phyloP scores from a whole-genome alignment of 345 rosid genomes.

The Acer negundo region DNA sequence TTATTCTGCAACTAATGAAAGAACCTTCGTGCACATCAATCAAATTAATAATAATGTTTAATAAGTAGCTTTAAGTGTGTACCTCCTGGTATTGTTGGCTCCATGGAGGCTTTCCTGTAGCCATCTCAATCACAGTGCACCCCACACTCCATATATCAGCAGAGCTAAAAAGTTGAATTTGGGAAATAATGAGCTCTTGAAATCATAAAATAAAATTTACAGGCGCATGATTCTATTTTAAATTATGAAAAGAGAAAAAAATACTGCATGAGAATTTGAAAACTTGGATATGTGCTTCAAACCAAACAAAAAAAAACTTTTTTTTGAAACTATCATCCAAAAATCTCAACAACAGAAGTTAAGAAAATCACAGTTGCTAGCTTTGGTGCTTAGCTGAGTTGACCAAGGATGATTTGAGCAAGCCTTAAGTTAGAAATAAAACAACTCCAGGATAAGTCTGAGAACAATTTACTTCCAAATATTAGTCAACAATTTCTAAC shows the following conservation, averaged over 20 bases:
- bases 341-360: neutral
- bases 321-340: neutral
- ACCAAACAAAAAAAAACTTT: neutral
- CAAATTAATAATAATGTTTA: slow-evolving; percentile 8
- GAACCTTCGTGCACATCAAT: slow-evolving; percentile 9
- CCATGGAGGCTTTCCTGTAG: slow-evolving; percentile 98
- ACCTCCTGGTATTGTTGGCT: slow-evolving; percentile 97
- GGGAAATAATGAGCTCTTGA: slow-evolving; percentile 23
- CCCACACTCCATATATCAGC: slow-evolving; percentile 98
- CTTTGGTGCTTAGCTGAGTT: neutral
- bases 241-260: neutral
- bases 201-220: neutral
- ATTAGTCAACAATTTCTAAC: no score
- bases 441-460: no score
- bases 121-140: slow-evolving; percentile 98
- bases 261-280: neutral
- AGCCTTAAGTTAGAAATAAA: no score
- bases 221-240: slow-evolving; percentile 9
- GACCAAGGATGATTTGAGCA: neutral
- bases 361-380: neutral
- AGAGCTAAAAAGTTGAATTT: slow-evolving; percentile 55
- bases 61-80: slow-evolving; percentile 23
- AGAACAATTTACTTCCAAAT: no score
- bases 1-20: slow-evolving; percentile 24
- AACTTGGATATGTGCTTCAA: neutral